Evolutionary conservation across 179 eudicot species (phyloP).

Genomic region (Monotropa hypopitys): DNA sequence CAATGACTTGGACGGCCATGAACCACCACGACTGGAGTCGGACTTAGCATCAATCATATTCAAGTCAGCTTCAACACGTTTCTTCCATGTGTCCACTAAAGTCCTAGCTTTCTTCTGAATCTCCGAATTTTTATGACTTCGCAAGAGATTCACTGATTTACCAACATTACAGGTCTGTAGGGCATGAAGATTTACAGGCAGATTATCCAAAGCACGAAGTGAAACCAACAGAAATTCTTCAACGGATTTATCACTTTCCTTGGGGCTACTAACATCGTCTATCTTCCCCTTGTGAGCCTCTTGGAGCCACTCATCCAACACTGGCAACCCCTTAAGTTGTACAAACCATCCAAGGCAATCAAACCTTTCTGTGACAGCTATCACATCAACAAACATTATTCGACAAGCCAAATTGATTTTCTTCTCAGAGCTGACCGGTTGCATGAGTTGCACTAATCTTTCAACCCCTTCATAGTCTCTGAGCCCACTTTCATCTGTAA

Average conservation of each 20-base stretch:
- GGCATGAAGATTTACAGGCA: constrained; percentile 80
- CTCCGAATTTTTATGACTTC: constrained; percentile 62
- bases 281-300: constrained; percentile 73
- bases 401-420: constrained; percentile 47
- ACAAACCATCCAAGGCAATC: constrained; percentile 70
- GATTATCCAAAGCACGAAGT: constrained; percentile 75
- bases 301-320: constrained; percentile 85
- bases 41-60: constrained; percentile 47
- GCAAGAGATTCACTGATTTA: constrained; percentile 71
- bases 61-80: constrained; percentile 90
- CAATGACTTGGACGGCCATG: constrained; percentile 51
- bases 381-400: constrained; percentile 54
- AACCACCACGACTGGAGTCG: constrained; percentile 34
- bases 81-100: constrained; percentile 91
- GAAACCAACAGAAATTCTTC: constrained; percentile 74
- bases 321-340: constrained; percentile 59
- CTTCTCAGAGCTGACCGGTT: constrained; percentile 47
- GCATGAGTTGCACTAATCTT: constrained; percentile 77
- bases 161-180: constrained; percentile 74
- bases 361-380: constrained; percentile 68
- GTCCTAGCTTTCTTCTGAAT: constrained; percentile 81
- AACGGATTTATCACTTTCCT: constrained; percentile 57
- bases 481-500: constrained; percentile 71
- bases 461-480: constrained; percentile 61
- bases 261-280: constrained; percentile 41